Base-by-base conservation (phyloP, 495 filamentous ascomycete species). In the Glarea lozoyensis region DNA sequence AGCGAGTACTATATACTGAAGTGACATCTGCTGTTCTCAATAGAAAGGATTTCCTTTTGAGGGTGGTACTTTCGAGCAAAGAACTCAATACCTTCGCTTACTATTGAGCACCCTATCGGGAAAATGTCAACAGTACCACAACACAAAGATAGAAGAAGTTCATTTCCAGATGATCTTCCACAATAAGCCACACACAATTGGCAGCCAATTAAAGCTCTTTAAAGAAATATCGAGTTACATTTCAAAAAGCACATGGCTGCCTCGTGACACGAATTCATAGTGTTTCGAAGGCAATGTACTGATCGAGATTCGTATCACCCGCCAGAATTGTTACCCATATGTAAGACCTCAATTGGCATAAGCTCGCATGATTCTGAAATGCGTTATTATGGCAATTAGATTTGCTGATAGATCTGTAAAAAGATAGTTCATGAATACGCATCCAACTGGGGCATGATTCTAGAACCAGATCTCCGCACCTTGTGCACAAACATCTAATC, bases 41-140 rank as follows among this genome's bases (percentile, higher is more conserved):
- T 25, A 37, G 20, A 17, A 46, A 30, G n/a, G 13, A 37, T 20
- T 47, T 20, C 18, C 21, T 31, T 4, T 30, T 15, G 24, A 19
- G 2, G 1, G 15, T 4, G 21, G 34, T 16, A 30, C 36, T n/a
- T 17, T 9, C 17, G 16, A 20, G 34, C 17, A 27, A 30, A 33
- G 32, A 33, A 43, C 24, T 29, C 23, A 32, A 37, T 47, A 43
- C 23, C 33, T 31, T 40, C 36, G 31, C 33, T 32, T 35, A 16
- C 33, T 49, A 39, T 42, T 50, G 41, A 37, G 18, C 33, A 10
- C 37, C 43, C 31, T 29, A 47, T 30, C 19, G 24, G 37, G 38
- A 27, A 17, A 33, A 21, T 16, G n/a, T n/a, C 21, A 22, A 5
- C 16, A 7, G 10, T 15, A 11, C 12, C 12, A 11, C 18, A 19